Evolutionary conservation across 192 early-diverging fungal species (phyloP).

Genomic region (Backusella sp.): DNA sequence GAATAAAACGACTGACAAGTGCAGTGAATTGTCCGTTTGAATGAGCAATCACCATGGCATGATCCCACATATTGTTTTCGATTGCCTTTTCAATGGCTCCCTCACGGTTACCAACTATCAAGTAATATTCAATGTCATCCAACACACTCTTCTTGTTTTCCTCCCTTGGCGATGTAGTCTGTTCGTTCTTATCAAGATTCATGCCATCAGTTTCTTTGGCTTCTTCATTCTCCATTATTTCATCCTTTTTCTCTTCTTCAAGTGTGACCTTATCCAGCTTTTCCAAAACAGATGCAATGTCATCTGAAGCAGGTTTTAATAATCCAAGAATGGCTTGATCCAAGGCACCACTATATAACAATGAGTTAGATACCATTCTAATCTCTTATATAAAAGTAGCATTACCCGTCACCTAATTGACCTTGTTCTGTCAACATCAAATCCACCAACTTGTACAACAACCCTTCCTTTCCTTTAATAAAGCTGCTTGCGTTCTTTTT

Average conservation of each 20-base stretch:
- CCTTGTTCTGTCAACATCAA: constrained; percentile 66
- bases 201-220: constrained; percentile 16
- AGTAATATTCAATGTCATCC: constrained; percentile 58
- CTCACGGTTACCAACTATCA: constrained; percentile 62
- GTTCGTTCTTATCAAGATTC: neutral
- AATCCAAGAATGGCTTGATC: constrained; percentile 48
- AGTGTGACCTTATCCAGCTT: neutral
- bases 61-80: constrained; percentile 70
- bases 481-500: constrained; percentile 45
- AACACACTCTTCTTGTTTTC: constrained; percentile 18
- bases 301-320: constrained; percentile 26
- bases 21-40: constrained; percentile 75
- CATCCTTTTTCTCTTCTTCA: neutral
- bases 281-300: neutral
- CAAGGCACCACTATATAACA: constrained; percentile 36
- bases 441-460: constrained; percentile 66
- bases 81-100: constrained; percentile 51
- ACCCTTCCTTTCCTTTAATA: constrained; percentile 2
- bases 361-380: neutral
- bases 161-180: neutral
- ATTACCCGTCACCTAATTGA: constrained; percentile 51
- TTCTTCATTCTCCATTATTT: constrained; percentile 24
- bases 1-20: constrained; percentile 65
- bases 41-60: constrained; percentile 82
- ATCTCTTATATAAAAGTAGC: neutral